Conservation (phyloP, 495 filamentous ascomycete genomes). For the Neurospora tetrasperma region DNA sequence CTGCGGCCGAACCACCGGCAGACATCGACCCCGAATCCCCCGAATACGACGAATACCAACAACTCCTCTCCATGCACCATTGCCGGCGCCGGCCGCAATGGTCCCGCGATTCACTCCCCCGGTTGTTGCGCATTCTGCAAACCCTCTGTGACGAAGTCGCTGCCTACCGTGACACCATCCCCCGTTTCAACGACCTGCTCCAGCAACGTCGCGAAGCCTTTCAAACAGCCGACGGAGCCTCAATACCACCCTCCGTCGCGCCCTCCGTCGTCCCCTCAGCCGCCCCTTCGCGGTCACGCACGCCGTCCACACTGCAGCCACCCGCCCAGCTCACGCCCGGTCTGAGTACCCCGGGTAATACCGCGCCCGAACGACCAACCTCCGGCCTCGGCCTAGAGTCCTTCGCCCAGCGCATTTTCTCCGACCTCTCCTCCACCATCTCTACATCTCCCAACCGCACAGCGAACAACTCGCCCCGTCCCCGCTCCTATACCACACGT, state of each 20-base stretch:
- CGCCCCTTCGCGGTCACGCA: not conserved
- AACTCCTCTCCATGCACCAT: constrained; percentile 33
- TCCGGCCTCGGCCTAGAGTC: constrained; percentile 31
- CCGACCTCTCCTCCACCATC: constrained; percentile 26
- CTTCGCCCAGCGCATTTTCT: constrained; percentile 46
- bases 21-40: constrained; percentile 23
- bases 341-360: constrained; percentile 9
- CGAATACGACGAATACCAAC: constrained; percentile 33
- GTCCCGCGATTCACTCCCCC: constrained; percentile 34
- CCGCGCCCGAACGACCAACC: constrained; percentile 31
- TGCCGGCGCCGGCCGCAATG: constrained; percentile 43
- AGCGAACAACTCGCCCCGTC: not conserved
- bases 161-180: constrained; percentile 55
- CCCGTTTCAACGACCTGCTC: constrained; percentile 67
- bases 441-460: not conserved
- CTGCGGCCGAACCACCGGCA: not conserved
- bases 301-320: not conserved
- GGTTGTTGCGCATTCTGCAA: constrained; percentile 40
- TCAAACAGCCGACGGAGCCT: constrained; percentile 40
- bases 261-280: not conserved
- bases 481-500: not conserved
- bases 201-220: constrained; percentile 61
- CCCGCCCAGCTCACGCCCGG: not conserved
- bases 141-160: constrained; percentile 54
- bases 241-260: not conserved